Evolutionary conservation across 2,329 filamentous ascomycete species (phyloP), one percentile per base, ranked within the genome.

Genomic region (Neospermospora avenae): DNA sequence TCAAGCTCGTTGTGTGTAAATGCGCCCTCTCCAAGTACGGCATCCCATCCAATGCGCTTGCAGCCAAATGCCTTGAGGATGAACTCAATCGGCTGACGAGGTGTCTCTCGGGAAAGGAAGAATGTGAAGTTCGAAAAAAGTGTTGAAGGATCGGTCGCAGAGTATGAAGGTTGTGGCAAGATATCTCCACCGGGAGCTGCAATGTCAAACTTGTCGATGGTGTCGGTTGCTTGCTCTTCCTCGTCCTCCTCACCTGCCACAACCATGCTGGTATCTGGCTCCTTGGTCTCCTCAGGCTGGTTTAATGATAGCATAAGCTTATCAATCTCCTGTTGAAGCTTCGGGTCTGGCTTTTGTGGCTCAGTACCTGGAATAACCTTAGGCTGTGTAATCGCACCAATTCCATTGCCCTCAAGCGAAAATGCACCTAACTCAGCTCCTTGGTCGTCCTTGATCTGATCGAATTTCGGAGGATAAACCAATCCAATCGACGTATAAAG

Each of bases 391-490:
- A 80, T 77, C 41, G 79, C 76, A 52, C 81, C 81, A 54, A 83
- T 76, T 57, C 85, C 80, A 70, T 86, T 89, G 64, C 89, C 90
- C 76, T 98, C 92, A 3, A 99, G 81, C 31, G 89, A 91, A 77
- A 98, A 96, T 25, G 95, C 95, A 24, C 87, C 90, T 48, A 99
- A 81, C 76, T 97, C 95, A 48, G 89, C 95, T 63, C 91, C 92
- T 70, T 89, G 84, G 73, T 96, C 92, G 72, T 98, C 95, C 77
- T 90, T 93, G 72, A 81, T 81, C 68, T 85, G 80, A 73, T 97
- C 91, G 70, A 98, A 98, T 76, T 92, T 96, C 63, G 95, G 95
- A 18, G 95, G 95, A 73, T 99, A 99, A 60, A 97, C 91, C 64
- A 99, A 79, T 8, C 95, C 95, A 65, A 96, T 81, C 0, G 90